Percentiles rank a stretch among this genome's conserved stretches.
Evolutionary conservation across 1,284 basidiomycete genomes (phyloP).

Genomic region (Boletus semigastroideus): DNA sequence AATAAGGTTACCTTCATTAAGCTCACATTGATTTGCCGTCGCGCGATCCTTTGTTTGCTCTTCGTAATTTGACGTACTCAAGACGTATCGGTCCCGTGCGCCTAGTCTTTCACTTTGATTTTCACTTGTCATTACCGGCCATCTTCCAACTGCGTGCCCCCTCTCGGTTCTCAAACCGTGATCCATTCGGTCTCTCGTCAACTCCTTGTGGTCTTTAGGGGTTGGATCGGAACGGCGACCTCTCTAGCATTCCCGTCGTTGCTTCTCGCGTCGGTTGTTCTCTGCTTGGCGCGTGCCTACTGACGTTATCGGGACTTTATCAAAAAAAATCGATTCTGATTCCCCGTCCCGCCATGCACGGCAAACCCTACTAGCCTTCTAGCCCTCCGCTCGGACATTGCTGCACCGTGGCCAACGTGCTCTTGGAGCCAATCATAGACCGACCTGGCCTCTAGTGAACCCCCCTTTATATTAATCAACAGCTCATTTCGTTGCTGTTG

Average conservation of each 20-base stretch:
- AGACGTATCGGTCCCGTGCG: constrained; percentile 29
- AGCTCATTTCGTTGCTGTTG: background rate
- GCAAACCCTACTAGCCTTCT: constrained; percentile 3
- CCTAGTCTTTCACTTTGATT: constrained; percentile 18
- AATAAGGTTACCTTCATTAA: constrained; percentile 29
- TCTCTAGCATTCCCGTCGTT: constrained; percentile 3
- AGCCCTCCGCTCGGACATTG: constrained; percentile 10
- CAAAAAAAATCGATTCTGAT: background rate
- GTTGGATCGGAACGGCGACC: constrained; percentile 23
- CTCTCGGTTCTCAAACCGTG: constrained; percentile 6
- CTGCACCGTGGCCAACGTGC: constrained; percentile 1
- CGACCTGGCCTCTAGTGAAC: background rate
- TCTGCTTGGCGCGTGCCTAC: constrained; percentile 2
- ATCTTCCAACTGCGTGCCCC: background rate
- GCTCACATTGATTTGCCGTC: constrained; percentile 24
- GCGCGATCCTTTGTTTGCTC: constrained; percentile 10
- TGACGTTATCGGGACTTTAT: constrained; percentile 14
- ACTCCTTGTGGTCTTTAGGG: constrained; percentile 2
- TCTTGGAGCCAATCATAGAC: constrained; percentile 19
- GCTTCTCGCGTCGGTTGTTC: constrained; percentile 11
- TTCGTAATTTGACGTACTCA: constrained; percentile 28
- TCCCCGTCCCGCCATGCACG: constrained; percentile 1
- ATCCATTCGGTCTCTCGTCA: constrained; percentile 4
- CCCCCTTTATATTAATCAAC: constrained; percentile 5
- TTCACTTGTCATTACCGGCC: constrained; percentile 29